Evolutionary conservation across 176 grass and related monocot species (phyloP).

Genomic region (Triticum timopheevii): DNA sequence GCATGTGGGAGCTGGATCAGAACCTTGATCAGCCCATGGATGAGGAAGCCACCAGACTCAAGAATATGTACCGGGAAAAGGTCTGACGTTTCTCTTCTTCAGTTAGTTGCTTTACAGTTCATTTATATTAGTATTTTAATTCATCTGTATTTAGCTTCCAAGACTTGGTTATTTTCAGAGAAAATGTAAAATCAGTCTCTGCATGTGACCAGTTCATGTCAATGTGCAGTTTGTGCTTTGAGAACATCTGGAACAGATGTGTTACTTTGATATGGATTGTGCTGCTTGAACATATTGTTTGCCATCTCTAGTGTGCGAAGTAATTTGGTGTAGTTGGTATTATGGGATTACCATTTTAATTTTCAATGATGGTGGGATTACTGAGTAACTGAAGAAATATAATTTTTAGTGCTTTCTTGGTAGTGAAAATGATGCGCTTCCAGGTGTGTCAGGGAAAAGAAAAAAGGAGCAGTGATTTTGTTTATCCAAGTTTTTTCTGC

Average conservation of each 20-base stretch:
- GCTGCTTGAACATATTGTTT: not conserved
- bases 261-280: not conserved
- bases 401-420: not conserved
- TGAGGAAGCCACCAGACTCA: constrained; percentile 77
- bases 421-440: not conserved
- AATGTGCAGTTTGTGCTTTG: not conserved
- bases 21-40: constrained; percentile 99
- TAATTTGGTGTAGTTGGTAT: not conserved
- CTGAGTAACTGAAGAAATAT: not conserved
- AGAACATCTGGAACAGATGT: not conserved
- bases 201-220: constrained; percentile 19
- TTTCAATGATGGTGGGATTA: not conserved
- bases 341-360: not conserved
- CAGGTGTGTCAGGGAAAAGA: not conserved
- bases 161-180: not conserved
- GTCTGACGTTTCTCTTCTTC: constrained; percentile 42
- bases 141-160: constrained; percentile 1
- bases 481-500: not conserved
- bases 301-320: not conserved
- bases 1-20: constrained; percentile 97
- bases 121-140: not conserved
- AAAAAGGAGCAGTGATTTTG: not conserved
- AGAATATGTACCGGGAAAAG: constrained; percentile 94
- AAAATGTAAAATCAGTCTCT: constrained; percentile 12
- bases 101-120: not conserved